Percentiles rank a stretch among this genome's conserved stretches.
Conservation (phyloP, 1,284 basidiomycete species). For the Tylopilus sp. region DNA sequence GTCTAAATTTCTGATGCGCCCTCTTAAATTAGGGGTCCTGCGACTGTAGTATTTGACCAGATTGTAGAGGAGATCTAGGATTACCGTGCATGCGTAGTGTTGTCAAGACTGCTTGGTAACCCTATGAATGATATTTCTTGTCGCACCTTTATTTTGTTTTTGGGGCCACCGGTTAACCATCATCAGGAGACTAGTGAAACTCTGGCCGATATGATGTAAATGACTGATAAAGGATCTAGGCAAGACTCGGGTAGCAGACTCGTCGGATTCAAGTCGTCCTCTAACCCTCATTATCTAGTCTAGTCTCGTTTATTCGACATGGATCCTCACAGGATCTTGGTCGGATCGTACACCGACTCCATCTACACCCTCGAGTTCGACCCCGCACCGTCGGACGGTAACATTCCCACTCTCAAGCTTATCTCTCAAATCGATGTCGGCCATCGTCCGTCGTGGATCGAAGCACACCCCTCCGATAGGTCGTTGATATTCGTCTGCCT, state of each 20-base stretch:
- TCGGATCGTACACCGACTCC: constrained; percentile 60
- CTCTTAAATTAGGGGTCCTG: constrained; percentile 26
- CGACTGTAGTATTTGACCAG: constrained; percentile 33
- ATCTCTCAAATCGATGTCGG: constrained; percentile 50
- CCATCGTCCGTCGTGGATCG: constrained; percentile 67
- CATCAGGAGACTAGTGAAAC: no score
- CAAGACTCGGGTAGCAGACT: no score
- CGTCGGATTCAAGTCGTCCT: neutral
- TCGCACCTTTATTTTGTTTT: no score
- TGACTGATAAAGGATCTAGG: no score
- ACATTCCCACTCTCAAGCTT: constrained; percentile 39
- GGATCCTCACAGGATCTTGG: constrained; percentile 45
- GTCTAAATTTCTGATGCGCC: constrained; percentile 4
- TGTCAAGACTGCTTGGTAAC: no score
- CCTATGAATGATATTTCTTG: no score
- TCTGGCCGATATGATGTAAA: no score
- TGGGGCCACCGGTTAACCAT: no score
- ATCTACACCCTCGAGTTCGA: constrained; percentile 53
- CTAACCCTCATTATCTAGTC: neutral
- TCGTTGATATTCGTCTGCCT: constrained; percentile 52
- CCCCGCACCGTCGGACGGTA: constrained; percentile 20
- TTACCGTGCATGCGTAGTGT: neutral
- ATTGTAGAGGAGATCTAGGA: constrained; percentile 30
- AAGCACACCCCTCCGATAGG: constrained; percentile 50
- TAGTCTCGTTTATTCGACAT: constrained; percentile 13